Conservation (phyloP, 345 rosid species). For the Carallia brachiata region DNA sequence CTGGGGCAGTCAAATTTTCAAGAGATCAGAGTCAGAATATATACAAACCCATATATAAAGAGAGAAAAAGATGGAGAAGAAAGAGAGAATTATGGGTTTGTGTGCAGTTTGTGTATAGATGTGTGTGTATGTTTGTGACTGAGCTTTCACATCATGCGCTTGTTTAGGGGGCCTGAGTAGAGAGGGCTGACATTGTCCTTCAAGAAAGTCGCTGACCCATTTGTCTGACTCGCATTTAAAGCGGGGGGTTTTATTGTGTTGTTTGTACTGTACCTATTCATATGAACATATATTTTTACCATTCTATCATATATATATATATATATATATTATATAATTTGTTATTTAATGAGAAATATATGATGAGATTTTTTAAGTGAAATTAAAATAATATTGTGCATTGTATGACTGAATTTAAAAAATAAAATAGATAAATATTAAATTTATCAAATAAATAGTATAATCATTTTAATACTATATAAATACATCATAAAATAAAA, state of each 20-base stretch:
- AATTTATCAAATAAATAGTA: too few species aligned
- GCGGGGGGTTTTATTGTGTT: neutral
- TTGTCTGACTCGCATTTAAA: slow-evolving; percentile 17
- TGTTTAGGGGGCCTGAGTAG: slow-evolving; percentile 6
- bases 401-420: too few species aligned
- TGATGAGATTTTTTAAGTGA: too few species aligned
- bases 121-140: neutral
- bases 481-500: too few species aligned
- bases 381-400: too few species aligned
- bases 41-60: neutral
- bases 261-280: neutral
- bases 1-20: neutral
- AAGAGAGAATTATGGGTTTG: neutral
- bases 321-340: neutral
- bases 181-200: slow-evolving; percentile 11
- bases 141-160: slow-evolving; percentile 20
- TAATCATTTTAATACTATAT: too few species aligned
- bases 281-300: too few species aligned
- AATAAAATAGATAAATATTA: too few species aligned
- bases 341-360: too few species aligned
- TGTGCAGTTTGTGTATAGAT: neutral
- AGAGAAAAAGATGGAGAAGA: too few species aligned
- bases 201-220: slow-evolving; percentile 8
- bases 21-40: slow-evolving; percentile 2
- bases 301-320: neutral